phyloP scores from a whole-genome alignment of 352 stramenopile species.

The Pythium phragmiticola region DNA sequence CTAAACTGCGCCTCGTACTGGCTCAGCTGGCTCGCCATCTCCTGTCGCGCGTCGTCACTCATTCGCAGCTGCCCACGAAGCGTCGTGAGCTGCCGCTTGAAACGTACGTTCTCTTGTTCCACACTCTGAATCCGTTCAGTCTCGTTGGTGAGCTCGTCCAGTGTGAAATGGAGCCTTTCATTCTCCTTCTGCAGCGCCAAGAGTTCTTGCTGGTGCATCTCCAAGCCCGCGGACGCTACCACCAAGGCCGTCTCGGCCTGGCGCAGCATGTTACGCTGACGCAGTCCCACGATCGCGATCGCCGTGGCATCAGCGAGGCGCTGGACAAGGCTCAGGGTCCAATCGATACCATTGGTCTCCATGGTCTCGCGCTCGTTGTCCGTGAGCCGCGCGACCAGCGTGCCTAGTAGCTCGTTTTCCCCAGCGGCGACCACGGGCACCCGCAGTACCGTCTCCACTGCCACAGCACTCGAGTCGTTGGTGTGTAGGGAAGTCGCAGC shows the following conservation, averaged over 20 bases:
- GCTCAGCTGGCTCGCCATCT: conserved; percentile 8
- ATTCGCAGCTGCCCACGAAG: not conserved
- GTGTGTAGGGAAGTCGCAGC: not conserved
- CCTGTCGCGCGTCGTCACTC: not conserved
- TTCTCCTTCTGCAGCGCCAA: conserved; percentile 1
- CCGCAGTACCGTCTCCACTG: conserved; percentile 19
- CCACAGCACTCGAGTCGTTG: not conserved
- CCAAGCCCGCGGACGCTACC: not conserved
- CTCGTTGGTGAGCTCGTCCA: not conserved
- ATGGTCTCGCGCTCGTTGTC: conserved; percentile 1
- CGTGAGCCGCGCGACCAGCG: conserved; percentile 15
- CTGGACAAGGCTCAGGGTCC: conserved; percentile 9
- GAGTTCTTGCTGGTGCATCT: conserved; percentile 4
- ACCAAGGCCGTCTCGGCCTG: not conserved
- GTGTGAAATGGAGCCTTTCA: not conserved
- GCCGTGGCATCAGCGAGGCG: conserved; percentile 11
- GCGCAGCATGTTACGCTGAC: conserved; percentile 1
- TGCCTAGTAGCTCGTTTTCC: conserved; percentile 5
- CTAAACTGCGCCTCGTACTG: conserved; percentile 20
- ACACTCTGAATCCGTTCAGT: not conserved
- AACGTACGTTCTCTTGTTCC: not conserved
- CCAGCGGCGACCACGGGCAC: conserved; percentile 1
- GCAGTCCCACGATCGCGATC: not conserved
- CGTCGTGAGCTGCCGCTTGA: conserved; percentile 2
- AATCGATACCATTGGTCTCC: not conserved